Evolutionary conservation across 139 green algal species (phyloP), one percentile per base, ranked within the genome.

Genomic region (Pleodorina starrii): DNA sequence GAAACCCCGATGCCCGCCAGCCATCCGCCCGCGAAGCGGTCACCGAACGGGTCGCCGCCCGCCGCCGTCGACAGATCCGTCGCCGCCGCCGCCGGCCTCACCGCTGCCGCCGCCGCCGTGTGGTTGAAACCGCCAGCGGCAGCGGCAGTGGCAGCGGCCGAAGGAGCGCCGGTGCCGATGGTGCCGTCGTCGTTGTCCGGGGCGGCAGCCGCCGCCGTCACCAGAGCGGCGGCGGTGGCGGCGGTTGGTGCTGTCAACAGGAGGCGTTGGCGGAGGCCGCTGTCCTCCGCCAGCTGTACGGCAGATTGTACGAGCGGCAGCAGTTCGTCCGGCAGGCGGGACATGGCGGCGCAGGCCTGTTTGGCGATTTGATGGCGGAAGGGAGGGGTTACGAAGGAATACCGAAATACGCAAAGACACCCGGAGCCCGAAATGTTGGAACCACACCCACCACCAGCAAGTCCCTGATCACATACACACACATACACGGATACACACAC

Each of bases 21-120:
- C 90, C 89, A 96, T 21, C 29, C 89, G 86, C 85, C 74, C 0
- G 7, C 19, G 0, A 25, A 42, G 35, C 36, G 68, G 48, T 50
- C 32, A 11, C 10, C 21, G 17, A 66, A 43, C 21, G 69, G 25
- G 27, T 48, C 43, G 29, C 46, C 74, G 43, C 74, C 73, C 5
- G 44, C 44, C 32, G 2, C 63, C 32, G 2, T 23, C 29, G n/a
- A 42, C 16, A 73, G 60, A 72, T 72, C 60, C 25, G 25, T 14
- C 10, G 60, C 23, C 25, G 60, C 19, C 19, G 60, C 19, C 60
- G n/a, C 27, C 19, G 60, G 19, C 25, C 19, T 7, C 19, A 35
- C 60, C 60, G 25, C 27, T 72, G n/a, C 44, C 71, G 17, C 83
- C 43, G 29, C 57, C 74, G n/a, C n/a, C n/a, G n/a, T n/a, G n/a